Evolutionary conservation across 768 basidiomycete genomes (phyloP).

Genomic region (Ramaria sp.): DNA sequence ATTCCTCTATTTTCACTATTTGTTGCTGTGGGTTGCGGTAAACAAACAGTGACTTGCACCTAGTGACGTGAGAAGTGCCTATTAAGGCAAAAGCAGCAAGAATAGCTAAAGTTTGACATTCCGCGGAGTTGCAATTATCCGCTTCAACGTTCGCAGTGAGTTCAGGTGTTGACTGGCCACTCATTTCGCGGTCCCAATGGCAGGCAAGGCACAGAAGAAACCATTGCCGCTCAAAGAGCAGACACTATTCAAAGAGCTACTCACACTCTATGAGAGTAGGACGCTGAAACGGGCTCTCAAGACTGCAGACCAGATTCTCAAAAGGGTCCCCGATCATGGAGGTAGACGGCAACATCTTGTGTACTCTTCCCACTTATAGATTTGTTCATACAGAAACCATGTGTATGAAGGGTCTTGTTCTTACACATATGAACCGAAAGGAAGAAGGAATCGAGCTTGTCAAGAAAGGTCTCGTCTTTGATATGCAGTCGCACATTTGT

Average conservation of each 20-base stretch:
- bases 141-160: too few relatives aligned
- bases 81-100: too few relatives aligned
- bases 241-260: constrained; percentile 74
- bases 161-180: too few relatives aligned
- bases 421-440: constrained; percentile 68
- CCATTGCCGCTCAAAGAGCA: constrained; percentile 75
- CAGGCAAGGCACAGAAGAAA: constrained; percentile 21
- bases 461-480: constrained; percentile 71
- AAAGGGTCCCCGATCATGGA: constrained; percentile 93
- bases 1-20: too few relatives aligned
- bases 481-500: constrained; percentile 84
- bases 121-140: too few relatives aligned
- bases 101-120: too few relatives aligned
- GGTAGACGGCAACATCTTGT: constrained; percentile 37
- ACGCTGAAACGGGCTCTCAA: constrained; percentile 86
- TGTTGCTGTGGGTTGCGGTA: too few relatives aligned
- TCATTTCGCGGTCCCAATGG: not conserved
- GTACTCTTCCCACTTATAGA: not conserved
- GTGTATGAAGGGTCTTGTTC: constrained; percentile 91
- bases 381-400: constrained; percentile 65
- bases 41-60: too few relatives aligned
- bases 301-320: constrained; percentile 86
- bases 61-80: too few relatives aligned
- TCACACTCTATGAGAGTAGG: constrained; percentile 80
- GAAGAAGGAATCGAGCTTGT: constrained; percentile 78